Percentiles rank a stretch among this genome's conserved stretches.
phyloP scores from a whole-genome alignment of 2,329 filamentous ascomycete genomes.

The Aspergillus tamarii region DNA sequence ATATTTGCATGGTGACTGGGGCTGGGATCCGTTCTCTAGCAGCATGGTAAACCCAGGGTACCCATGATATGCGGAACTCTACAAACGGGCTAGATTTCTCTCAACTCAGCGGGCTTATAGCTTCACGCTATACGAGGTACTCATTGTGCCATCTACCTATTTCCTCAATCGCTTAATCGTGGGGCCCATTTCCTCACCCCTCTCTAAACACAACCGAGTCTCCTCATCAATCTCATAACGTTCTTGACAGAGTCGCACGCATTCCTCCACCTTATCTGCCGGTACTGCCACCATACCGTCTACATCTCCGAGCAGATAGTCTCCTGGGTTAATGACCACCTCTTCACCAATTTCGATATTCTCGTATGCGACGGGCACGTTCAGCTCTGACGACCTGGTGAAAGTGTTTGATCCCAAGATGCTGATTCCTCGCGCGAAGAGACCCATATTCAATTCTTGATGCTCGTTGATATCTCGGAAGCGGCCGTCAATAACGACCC shows the following conservation, averaged over 20 bases:
- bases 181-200: conserved; percentile 38
- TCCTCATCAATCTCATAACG: conserved; percentile 40
- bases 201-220: conserved; percentile 33
- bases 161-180: conserved; percentile 41
- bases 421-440: conserved; percentile 21
- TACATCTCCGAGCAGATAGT: no score
- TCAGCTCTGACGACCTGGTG: conserved; percentile 37
- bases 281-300: no score
- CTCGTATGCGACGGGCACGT: conserved; percentile 37
- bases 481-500: conserved; percentile 44
- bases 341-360: conserved; percentile 15
- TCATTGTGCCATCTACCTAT: no score
- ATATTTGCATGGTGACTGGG: conserved; percentile 28
- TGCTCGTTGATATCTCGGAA: conserved; percentile 43
- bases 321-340: no score
- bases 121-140: no score
- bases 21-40: conserved; percentile 29
- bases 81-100: no score
- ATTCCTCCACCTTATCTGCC: no score
- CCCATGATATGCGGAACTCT: no score
- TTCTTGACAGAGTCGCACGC: conserved; percentile 32
- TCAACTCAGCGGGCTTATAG: no score
- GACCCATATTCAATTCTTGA: conserved; percentile 23
- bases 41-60: background rate
- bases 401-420: conserved; percentile 40